Evolutionary conservation across 129 eudicot genomes (phyloP), one percentile per base, ranked within the genome.

Genomic region (Saussurea involucrata): DNA sequence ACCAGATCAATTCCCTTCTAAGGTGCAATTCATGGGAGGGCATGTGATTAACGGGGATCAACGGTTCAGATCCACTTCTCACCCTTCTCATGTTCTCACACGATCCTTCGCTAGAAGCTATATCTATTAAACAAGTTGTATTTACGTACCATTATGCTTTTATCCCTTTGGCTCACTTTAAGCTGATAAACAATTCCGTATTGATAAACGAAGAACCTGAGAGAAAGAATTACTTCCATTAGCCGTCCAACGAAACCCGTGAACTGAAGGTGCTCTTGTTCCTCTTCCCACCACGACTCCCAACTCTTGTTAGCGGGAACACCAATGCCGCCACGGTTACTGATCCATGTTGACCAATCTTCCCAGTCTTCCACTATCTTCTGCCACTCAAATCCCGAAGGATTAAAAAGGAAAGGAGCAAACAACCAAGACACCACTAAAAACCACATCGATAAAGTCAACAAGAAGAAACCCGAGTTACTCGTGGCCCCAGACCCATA

Each of bases 211-310:
- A 95, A 88, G 87, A 95, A 95, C 24, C 99, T 90, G 1, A 92
- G 60, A 72, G 99, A 78, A 11, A 95, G 92, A 33, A 95, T 1
- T 37, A 92, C 73, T 87, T 95, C 99, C 78, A 77, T 85, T 9
- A 95, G 20, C 65, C 90, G 84, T 53, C 99, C 97, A 24, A 82
- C 7, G 2, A 87, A 21, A 28, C 99, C 99, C 0, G 99, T 92
- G 85, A 72, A 77, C 76, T 86, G 84, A 18, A 95, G 85, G 80
- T 95, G 99, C 76, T 89, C 97, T 37, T 89, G 99, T 75, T 95
- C 99, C 78, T 95, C 99, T 42, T 86, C 94, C 99, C 99, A 95
- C 99, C 99, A 95, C 0, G 99, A 95, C 55, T 95, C 99, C 99
- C 99, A 95, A 66, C 99, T 95, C 87, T 92, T 95, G 81, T 80